Evolutionary conservation across 805 yeast genomes (phyloP), one percentile per base, ranked within the genome.

Genomic region (Suhomyces canberraensis): DNA sequence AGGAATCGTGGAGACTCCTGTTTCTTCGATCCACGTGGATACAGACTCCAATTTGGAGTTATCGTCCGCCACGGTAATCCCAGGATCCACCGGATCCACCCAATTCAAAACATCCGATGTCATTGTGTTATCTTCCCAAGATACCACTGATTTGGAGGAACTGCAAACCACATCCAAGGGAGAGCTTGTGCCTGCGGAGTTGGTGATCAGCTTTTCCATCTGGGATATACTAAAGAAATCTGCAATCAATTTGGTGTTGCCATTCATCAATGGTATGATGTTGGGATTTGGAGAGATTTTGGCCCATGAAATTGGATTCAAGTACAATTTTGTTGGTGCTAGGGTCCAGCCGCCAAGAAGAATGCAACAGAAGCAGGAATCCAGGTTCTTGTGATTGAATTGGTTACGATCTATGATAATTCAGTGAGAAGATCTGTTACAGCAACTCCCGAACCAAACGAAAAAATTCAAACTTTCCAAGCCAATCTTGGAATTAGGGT

Each of bases 181-280:
- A 9, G 26, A 25, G 26, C 8, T 14, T 14, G 18, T 18, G 18
- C 18, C 17, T 6, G n/a, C 11, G 17, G 14, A 16, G 18, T 7
- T 6, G 17, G 24, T 25, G 16, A 16, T 38, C 17, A 25, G 29
- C 6, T 51, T 51, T 35, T 52, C 53, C 52, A 54, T 65, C 6
- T 66, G 71, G 69, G 56, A 55, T 4, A 60, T 75, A 25, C 29
- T 74, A 17, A 60, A 66, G 27, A 68, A 72, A n/a, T 63, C 83
- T 16, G 73, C 89, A 2, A 78, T 91, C 44, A 91, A 91, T 49
- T 61, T 91, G 47, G 55, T 89, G 1, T 63, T 91, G 31, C 98
- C 98, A 2, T 89, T 91, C 52, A 69, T 91, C 48, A 91, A 91
- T 52, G 98, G 98, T 7, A 68, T 91, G 61, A 90, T 90, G 96